Base-by-base conservation (phyloP, 1,284 basidiomycete genomes). In the Apiotrichum gracile region DNA sequence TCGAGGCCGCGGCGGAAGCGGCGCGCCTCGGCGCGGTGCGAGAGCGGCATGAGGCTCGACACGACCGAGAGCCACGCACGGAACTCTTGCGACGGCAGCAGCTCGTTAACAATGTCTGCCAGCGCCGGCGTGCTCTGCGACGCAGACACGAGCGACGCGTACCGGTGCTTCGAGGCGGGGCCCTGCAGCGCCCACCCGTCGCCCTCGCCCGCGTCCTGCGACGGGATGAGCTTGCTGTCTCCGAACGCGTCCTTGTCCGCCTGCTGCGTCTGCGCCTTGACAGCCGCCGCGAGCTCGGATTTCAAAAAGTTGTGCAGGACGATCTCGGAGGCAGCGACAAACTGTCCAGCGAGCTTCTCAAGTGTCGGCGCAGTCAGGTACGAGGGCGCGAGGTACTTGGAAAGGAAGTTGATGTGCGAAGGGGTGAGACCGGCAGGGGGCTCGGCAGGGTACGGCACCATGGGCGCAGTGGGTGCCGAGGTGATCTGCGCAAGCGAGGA, bases 161-260 rank as follows among this genome's bases (percentile, higher is more conserved):
- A 97, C 33, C 94, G 87, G 80, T 90, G 89, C 75, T 93, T 91
- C 75, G 94, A 91, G 26, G 93, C 88, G 7, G 94, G 94, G 3
- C 93, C 92, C 61, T 83, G 82, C 61, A 91, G 67, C 31, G 68
- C 69, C 91, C 92, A 97, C 6, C 78, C 78, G 25, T 79, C 78
- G 17, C 77, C 75, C 44, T 76, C 70, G n/a, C 73, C 70, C 16
- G 71, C 60, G 21, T 68, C 69, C 55, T 93, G 90, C n/a, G 80
- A 69, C 0, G 88, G 85, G 39, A 91, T 79, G 47, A 49, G 47
- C 34, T 57, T 29, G 26, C 51, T 54, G 40, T 52, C 51, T 26
- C 62, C 63, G 37, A 67, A 70, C 61, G 91, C 88, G n/a, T 75
- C 73, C 19, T 73, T 72, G 73, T 97, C 92, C 7, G 80, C 76